Base-by-base conservation (phyloP, 306 rosid species). In the Luffa aegyptiaca region DNA sequence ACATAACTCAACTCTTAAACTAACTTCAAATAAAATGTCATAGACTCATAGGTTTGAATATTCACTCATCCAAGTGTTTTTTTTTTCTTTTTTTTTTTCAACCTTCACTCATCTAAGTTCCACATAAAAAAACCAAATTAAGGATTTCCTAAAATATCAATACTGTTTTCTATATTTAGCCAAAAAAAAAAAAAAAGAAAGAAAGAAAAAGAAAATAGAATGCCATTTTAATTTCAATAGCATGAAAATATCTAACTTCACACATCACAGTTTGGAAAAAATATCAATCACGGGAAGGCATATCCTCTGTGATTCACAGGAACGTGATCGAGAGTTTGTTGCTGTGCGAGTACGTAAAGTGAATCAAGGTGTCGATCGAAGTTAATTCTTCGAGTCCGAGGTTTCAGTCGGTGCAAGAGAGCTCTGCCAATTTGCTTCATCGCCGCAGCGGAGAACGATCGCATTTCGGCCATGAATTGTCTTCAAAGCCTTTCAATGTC, bases 401-500 rank as follows among this genome's bases (percentile, higher is more conserved):
- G 59, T 72, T 21, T 72, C 77, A 31, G 13, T 73, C 45, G 3
- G 3, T 49, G 59, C 26, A 26, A 0, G 18, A 13, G 59, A 72
- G 77, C 77, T 72, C 58, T 11, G 26, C 44, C 13, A 5, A 31
- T 74, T 51, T 31, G 59, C 45, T 33, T 48, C 56, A 33, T 14
- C 9, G 77, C n/a, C n/a, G 11, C 42, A 46, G 2, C 77, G 55
- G 13, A 31, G 77, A 74, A 33, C 17, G 45, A 74, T 53, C 58
- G 62, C 45, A 48, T 20, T 66, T 42, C 74, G 46, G 74, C n/a
- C 41, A 93, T 93, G 98, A 81, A 86, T 79, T 89, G 91, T 85
- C 91, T 93, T 59, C 91, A 83, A 84, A 89, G 65, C 84, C 88
- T 90, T 81, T 72, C 91, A 16, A 81, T 88, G 97, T 92, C 20